phyloP scores from a whole-genome alignment of 768 basidiomycete genomes.

The Suillus subaureus region DNA sequence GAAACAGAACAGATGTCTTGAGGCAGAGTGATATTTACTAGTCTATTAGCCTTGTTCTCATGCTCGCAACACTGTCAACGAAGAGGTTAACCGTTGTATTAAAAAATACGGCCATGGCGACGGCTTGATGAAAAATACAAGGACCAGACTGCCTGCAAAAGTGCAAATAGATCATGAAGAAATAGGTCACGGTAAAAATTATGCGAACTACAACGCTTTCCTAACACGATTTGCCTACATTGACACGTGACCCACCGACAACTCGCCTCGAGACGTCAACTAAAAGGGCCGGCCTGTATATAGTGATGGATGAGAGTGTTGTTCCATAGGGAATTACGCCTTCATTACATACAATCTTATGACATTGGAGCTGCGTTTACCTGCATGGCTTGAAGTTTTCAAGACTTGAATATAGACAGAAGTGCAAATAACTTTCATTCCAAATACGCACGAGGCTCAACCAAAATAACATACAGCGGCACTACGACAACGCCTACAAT shows the following conservation, averaged over 20 bases:
- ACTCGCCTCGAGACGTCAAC: too few relatives aligned
- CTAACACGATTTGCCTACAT: neutral
- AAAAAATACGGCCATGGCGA: neutral
- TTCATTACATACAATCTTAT: too few relatives aligned
- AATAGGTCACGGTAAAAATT: neutral
- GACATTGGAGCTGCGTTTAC: too few relatives aligned
- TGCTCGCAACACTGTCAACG: neutral
- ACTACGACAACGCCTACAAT: neutral
- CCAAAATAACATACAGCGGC: neutral
- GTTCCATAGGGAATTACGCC: neutral
- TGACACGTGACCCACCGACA: neutral
- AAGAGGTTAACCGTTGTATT: neutral
- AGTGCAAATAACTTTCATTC: neutral
- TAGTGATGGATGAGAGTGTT: neutral
- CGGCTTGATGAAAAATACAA: neutral
- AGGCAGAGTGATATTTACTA: slow-evolving; percentile 23
- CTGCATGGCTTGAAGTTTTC: too few relatives aligned
- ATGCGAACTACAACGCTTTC: neutral
- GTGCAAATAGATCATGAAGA: neutral
- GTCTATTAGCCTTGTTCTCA: slow-evolving; percentile 20
- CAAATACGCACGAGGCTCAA: neutral
- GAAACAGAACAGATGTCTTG: neutral
- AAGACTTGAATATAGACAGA: too few relatives aligned
- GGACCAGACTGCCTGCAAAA: neutral
- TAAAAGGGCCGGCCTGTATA: neutral